Evolutionary conservation across 495 filamentous ascomycete genomes (phyloP), one percentile per base, ranked within the genome.

Genomic region (Talaromyces nanjingensis): DNA sequence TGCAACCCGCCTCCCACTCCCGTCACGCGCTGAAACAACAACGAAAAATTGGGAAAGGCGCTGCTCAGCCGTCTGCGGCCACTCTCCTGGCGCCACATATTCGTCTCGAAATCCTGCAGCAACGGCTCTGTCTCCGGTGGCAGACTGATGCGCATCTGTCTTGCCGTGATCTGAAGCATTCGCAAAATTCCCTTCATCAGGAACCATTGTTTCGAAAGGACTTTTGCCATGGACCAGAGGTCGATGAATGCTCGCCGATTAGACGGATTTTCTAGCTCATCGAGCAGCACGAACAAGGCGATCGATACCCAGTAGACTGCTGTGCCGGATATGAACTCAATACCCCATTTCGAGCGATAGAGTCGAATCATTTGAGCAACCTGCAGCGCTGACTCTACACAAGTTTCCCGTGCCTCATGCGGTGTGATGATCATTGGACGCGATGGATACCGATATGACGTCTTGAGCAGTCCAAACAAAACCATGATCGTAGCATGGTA

Each of bases 301-400:
- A 72, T 69, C 9, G 68, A 70, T 25, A 70, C 65, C 68, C 72
- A 76, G 22, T 78, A 74, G 11, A 72, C 65, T 59, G 78, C 68
- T 53, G 72, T 68, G 16, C 69, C 68, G 6, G 76, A 72, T 39
- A 76, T 73, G 25, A 74, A 68, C 31, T 71, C 72, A 31, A 76
- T 62, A 7, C 73, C 71, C 65, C 74, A 80, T 24, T 66, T 65
- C 18, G 65, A 64, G 27, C 72, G 73, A 45, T 73, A 69, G 24
- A 73, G 57, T 5, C 64, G 68, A 61, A 78, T 69, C 47, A 67
- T 75, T 18, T 70, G 64, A 3, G 73, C 74, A 59, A 76, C 73
- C 31, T 73, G 68, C 42, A 67, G 67, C 9, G 71, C 72, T 4
- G 73, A 68, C n/a, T 64, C 47, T 61, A 69, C 20, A 34, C 71